phyloP scores from a whole-genome alignment of 2,329 filamentous ascomycete species.

The Aspergillus ibericus region DNA sequence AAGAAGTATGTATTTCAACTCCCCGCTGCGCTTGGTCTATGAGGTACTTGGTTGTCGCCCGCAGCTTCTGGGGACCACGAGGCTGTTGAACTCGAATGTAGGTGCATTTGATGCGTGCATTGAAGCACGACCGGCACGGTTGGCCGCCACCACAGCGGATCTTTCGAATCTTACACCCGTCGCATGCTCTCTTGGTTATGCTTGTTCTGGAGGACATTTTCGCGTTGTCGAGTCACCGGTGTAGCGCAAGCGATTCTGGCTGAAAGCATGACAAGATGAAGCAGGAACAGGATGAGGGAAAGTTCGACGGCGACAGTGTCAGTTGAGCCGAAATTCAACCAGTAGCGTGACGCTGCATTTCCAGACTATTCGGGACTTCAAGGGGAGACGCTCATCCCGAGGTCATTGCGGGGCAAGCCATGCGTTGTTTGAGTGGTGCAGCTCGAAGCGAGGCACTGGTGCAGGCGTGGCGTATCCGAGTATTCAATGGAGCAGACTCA shows the following conservation, averaged over 20 bases:
- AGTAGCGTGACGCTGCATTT: slow-evolving; percentile 1
- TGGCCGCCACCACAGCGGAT: slow-evolving; percentile 51
- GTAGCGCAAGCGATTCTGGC: not conserved
- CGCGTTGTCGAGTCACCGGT: not conserved
- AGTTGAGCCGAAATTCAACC: not conserved
- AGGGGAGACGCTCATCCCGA: not conserved
- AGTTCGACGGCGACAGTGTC: not conserved
- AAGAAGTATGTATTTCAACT: not conserved
- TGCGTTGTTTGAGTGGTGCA: not conserved
- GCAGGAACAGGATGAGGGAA: not conserved
- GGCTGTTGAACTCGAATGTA: slow-evolving; percentile 49
- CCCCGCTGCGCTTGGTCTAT: slow-evolving; percentile 23
- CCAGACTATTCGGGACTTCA: not conserved
- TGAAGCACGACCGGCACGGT: slow-evolving; percentile 49
- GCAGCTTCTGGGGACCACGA: slow-evolving; percentile 49
- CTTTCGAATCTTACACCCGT: slow-evolving; percentile 56
- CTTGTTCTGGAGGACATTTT: slow-evolving; percentile 15
- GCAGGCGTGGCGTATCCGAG: not conserved
- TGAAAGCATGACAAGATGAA: not conserved
- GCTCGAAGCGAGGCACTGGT: not conserved
- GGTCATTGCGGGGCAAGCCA: slow-evolving; percentile 5
- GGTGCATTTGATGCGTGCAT: slow-evolving; percentile 52
- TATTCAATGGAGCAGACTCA: not conserved
- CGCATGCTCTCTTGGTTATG: slow-evolving; percentile 47
- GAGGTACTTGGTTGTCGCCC: slow-evolving; percentile 21